A percentile compares a stretch with the other conserved stretches of the same genome.
Conservation (phyloP, 305 asterid species). For the Fraxinus baroniana region DNA sequence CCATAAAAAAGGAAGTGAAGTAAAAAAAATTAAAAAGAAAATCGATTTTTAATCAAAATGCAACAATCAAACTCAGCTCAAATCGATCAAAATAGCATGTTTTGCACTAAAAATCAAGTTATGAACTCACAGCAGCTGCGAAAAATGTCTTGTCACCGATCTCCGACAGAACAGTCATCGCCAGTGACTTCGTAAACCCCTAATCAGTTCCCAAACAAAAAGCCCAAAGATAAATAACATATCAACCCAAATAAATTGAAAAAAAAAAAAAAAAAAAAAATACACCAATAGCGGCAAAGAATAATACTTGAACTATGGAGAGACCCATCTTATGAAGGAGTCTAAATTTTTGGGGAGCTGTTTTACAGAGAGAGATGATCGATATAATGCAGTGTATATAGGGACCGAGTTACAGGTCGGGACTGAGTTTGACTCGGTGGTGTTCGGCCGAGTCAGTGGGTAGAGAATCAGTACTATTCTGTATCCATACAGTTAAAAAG, state of each 20-base stretch:
- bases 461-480: not conserved
- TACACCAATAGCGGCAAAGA: not conserved
- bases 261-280: not conserved
- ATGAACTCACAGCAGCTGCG: constrained; percentile 15
- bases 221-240: not conserved
- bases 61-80: not conserved
- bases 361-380: not conserved
- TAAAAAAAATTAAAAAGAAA: not conserved
- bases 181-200: constrained; percentile 17
- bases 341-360: not conserved
- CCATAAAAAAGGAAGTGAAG: not conserved
- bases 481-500: not conserved
- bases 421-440: not conserved
- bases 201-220: not conserved
- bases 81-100: not conserved
- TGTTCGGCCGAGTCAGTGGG: not conserved
- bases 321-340: not conserved
- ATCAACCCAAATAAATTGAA: not conserved
- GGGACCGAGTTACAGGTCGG: not conserved
- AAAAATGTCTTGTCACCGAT: constrained; percentile 18
- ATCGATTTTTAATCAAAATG: not conserved
- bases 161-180: constrained; percentile 16
- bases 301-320: not conserved
- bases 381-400: not conserved
- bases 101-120: not conserved